phyloP scores from a whole-genome alignment of 2,329 filamentous ascomycete genomes.

The Penicillium sp. region DNA sequence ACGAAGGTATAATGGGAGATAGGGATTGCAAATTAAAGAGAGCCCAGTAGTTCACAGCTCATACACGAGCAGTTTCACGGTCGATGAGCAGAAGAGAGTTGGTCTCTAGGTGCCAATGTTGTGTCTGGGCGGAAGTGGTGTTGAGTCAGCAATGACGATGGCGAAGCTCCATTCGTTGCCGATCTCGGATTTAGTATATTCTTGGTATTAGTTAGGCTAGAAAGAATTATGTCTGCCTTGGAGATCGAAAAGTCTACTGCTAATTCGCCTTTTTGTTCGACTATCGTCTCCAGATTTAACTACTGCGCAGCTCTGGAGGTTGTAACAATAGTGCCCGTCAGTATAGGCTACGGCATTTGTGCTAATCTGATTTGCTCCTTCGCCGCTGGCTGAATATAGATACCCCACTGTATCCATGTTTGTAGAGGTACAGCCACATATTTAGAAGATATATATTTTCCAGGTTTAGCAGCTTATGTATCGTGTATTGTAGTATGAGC shows the following conservation, averaged over 20 bases:
- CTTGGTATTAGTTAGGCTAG: not conserved
- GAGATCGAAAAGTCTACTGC: not conserved
- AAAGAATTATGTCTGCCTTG: slow-evolving; percentile 9
- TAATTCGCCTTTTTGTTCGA: not conserved
- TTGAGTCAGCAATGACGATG: slow-evolving; percentile 26
- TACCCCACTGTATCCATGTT: not conserved
- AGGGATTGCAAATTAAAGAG: not conserved
- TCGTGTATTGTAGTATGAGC: not conserved
- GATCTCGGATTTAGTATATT: not conserved
- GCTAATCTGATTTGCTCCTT: slow-evolving; percentile 2
- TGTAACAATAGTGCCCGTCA: not conserved
- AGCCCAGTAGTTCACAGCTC: not conserved
- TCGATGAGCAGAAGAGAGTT: slow-evolving; percentile 6
- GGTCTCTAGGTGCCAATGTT: slow-evolving; percentile 7
- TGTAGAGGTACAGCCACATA: not conserved
- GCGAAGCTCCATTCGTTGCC: not conserved
- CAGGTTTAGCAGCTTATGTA: not conserved
- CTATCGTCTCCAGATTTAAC: not conserved
- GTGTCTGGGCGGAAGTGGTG: slow-evolving; percentile 11
- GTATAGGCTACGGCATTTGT: slow-evolving; percentile 8
- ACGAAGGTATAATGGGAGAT: not conserved
- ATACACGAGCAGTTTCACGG: not conserved
- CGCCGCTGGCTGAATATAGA: slow-evolving; percentile 1
- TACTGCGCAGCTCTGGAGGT: not conserved
- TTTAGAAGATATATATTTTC: not conserved